phyloP scores from a whole-genome alignment of 306 rosid genomes.

The Casuarina equisetifolia region DNA sequence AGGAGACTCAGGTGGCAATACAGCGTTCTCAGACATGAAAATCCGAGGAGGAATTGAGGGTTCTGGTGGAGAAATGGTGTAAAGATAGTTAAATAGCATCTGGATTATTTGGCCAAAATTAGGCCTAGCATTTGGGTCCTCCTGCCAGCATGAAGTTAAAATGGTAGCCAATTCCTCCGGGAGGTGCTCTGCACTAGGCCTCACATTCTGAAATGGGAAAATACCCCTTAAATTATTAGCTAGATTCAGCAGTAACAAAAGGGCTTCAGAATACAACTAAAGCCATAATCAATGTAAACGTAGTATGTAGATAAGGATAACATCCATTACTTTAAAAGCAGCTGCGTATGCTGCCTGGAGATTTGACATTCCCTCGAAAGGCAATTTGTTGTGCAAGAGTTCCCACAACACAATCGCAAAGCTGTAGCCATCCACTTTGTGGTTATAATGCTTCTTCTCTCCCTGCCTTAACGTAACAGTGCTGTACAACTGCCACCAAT shows the following conservation, averaged over 20 bases:
- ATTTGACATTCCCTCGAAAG: conserved; percentile 98
- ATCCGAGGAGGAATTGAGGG: conserved; percentile 62
- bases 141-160: conserved; percentile 94
- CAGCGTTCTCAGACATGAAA: conserved; percentile 65
- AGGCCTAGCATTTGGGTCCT: conserved; percentile 80
- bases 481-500: conserved; percentile 74
- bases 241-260: conserved; percentile 1
- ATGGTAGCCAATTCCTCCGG: conserved; percentile 72
- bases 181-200: conserved; percentile 83
- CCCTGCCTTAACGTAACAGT: conserved; percentile 94
- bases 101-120: conserved; percentile 87
- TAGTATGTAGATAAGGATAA: background rate
- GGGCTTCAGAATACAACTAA: conserved; percentile 9
- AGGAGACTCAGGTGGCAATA: conserved; percentile 85
- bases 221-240: conserved; percentile 19
- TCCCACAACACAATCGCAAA: conserved; percentile 97
- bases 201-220: conserved; percentile 72
- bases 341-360: conserved; percentile 98
- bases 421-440: conserved; percentile 93
- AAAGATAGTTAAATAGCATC: conserved; percentile 76
- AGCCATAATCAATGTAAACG: background rate
- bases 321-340: conserved; percentile 69
- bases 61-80: conserved; percentile 67
- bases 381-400: conserved; percentile 87
- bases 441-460: conserved; percentile 96